Base-by-base conservation (phyloP, 2,329 filamentous ascomycete species). In the Xylaria sp. region DNA sequence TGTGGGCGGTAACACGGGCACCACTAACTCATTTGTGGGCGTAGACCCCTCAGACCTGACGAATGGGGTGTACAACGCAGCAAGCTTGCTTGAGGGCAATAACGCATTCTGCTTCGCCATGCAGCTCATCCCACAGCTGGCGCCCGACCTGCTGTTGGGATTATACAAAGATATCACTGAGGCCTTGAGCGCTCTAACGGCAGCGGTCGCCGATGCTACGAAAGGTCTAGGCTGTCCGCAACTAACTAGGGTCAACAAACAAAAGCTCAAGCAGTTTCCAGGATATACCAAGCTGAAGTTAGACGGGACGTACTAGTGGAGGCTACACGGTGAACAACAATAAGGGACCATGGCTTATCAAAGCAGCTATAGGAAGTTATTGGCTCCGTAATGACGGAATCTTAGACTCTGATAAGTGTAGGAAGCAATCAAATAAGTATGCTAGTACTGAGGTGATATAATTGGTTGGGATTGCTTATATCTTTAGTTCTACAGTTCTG, bases 61-160 rank as follows among this genome's bases (percentile, higher is more conserved):
- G 11, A 49, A 49, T 12, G 60, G 60, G 7, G 55, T 63, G 15
- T 53, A 40, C 11, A 63, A 63, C 33, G 49, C 42, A 1, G 2
- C 9, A 35, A 59, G 9, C 50, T 33, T 63, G 21, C 55, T 63
- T 8, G 23, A 63, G 49, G 60, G 60, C 2, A 54, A 59, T 19
- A 63, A 63, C 12, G 54, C 54, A 17, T 59, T 63, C 35, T 63
- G 60, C 21, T 63, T 63, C 35, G 60, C 11, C 3, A 59, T 35
- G 17, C 31, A 59, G 47, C 42, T 58, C 14, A 25, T 46, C n/a
- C 28, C 50, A 19, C 59, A 61, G 38, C 37, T 51, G 46, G 59
- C 59, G 8, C 59, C 59, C 35, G 31, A 47, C 19, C 19, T 61
- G 19, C n/a, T 61, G 23, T 49, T 23, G 1, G 52, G 59, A 15